Conservation (phyloP, 352 stramenopile genomes). For the Phytopythium ostracodes region DNA sequence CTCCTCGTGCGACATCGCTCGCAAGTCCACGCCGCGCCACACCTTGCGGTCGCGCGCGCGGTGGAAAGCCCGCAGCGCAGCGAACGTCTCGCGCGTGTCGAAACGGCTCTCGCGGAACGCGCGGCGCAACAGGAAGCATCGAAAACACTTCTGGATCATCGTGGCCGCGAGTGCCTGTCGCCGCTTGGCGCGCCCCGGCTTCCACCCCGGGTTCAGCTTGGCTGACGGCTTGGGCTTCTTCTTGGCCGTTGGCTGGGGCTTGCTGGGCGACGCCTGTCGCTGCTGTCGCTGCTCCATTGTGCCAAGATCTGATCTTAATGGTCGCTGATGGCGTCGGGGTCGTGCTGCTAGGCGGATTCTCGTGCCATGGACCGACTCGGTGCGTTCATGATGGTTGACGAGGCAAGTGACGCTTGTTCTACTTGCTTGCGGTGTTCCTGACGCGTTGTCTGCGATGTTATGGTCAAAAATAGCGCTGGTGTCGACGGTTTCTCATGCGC, state of each 20-base stretch:
- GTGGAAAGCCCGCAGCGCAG: conserved; percentile 45
- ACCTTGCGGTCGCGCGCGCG: conserved; percentile 40
- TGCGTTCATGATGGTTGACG: not conserved
- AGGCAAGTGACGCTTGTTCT: not conserved
- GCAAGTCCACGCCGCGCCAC: conserved; percentile 60
- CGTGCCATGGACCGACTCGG: not conserved
- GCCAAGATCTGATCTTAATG: not conserved
- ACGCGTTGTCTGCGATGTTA: too few relatives aligned
- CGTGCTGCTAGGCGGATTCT: not conserved
- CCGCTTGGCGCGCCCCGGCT: conserved; percentile 27
- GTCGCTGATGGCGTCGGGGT: too few relatives aligned
- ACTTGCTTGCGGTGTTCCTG: not conserved
- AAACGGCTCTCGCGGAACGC: conserved; percentile 46
- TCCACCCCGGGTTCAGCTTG: conserved; percentile 65
- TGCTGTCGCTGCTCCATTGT: conserved; percentile 8
- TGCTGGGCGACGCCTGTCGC: conserved; percentile 1
- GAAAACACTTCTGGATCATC: conserved; percentile 74
- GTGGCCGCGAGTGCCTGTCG: conserved; percentile 40
- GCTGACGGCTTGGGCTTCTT: conserved; percentile 28
- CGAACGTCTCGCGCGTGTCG: conserved; percentile 43
- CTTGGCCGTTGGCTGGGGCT: conserved; percentile 9
- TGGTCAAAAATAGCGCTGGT: not conserved
- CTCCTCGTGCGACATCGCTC: conserved; percentile 53
- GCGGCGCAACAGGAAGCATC: conserved; percentile 51
- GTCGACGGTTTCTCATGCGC: not conserved